Conservation (phyloP, 2,329 filamentous ascomycete genomes). For the Apiospora pterosperma region DNA sequence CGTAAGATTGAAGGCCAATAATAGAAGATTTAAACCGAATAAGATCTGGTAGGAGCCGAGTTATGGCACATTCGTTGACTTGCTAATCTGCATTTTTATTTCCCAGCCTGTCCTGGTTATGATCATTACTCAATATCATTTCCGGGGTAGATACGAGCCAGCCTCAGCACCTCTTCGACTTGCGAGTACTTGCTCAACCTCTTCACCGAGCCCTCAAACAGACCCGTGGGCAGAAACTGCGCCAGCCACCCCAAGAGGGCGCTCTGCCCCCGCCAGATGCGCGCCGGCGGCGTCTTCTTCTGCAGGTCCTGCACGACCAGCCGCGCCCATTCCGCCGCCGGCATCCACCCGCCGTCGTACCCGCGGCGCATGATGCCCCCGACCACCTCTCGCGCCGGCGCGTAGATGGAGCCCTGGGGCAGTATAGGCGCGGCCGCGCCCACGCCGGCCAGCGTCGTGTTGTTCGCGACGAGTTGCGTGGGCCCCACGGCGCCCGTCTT, state of each 20-base stretch:
- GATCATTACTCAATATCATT: background rate
- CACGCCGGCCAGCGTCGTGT: background rate
- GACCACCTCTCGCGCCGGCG: background rate
- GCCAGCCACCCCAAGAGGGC: background rate
- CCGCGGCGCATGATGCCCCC: background rate
- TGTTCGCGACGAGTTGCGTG: constrained; percentile 7
- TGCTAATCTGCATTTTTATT: background rate
- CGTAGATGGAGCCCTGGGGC: constrained; percentile 1
- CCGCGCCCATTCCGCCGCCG: background rate
- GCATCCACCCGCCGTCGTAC: background rate
- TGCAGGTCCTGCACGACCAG: background rate
- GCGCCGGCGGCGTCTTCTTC: background rate
- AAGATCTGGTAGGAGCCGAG: no score
- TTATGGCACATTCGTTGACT: no score
- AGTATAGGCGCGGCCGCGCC: background rate
- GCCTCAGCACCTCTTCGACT: constrained; percentile 14
- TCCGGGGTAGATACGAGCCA: background rate
- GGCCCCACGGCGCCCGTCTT: constrained; percentile 10
- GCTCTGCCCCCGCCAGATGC: background rate
- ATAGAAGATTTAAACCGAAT: no score
- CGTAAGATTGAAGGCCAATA: no score
- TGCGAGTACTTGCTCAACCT: constrained; percentile 9
- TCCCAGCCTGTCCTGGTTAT: no score
- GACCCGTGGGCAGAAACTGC: background rate
- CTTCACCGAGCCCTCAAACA: background rate